These are phyloP conservation scores for Kernera saxatilis DNA, from an alignment of 345 rosid species.

Conservation along the genomic window DNA sequence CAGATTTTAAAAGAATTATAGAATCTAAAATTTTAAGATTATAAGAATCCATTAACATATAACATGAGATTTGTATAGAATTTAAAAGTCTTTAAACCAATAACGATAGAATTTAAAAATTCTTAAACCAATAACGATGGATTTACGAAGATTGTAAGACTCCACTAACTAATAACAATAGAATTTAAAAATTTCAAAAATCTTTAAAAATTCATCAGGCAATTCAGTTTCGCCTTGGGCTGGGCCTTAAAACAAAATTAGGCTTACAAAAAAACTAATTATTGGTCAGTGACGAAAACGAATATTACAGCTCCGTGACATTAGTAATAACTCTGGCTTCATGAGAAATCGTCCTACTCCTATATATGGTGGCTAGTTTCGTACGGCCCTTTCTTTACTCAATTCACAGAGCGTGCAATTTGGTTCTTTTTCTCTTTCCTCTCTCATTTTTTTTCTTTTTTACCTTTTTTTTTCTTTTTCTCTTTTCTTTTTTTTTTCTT, in stretches of 20 bases:
- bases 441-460: neutral
- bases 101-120: no score
- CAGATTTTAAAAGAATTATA: no score
- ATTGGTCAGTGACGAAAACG: neutral
- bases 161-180: no score
- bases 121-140: no score
- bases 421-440: constrained; percentile 21
- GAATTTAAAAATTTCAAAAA: no score
- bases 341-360: constrained; percentile 7
- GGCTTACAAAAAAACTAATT: neutral
- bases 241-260: neutral
- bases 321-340: neutral
- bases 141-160: no score
- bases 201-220: no score
- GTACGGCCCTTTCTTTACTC: constrained; percentile 17
- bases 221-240: neutral
- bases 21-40: no score
- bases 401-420: neutral
- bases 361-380: constrained; percentile 14
- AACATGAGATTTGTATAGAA: no score
- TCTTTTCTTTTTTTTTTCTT: neutral
- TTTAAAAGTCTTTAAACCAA: no score
- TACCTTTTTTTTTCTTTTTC: neutral
- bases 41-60: no score
- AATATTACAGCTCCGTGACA: neutral